Evolutionary conservation across 768 basidiomycete genomes (phyloP).

Genomic region (Paxillus ammoniavirescens): DNA sequence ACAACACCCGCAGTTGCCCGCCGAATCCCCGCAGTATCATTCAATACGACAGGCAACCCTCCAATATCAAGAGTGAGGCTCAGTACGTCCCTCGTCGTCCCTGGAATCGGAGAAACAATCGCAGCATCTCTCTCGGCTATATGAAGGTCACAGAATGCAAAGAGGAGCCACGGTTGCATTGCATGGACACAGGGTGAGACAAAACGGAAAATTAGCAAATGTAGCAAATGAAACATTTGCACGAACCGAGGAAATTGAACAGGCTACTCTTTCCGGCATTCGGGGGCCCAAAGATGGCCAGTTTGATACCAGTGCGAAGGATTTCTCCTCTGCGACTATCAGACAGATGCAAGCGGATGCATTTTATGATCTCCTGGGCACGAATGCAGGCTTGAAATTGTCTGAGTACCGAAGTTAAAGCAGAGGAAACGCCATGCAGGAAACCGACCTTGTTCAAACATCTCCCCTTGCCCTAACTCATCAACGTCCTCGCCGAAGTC

Average conservation of each 20-base stretch:
- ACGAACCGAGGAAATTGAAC: constrained; percentile 76
- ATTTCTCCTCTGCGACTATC: constrained; percentile 83
- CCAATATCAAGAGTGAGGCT: constrained; percentile 87
- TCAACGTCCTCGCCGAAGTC: constrained; percentile 89
- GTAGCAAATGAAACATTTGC: not conserved
- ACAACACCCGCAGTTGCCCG: constrained; percentile 61
- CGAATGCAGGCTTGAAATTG: constrained; percentile 47
- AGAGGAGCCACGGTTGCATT: not conserved
- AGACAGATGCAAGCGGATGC: constrained; percentile 55
- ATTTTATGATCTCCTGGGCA: constrained; percentile 46
- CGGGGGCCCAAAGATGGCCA: constrained; percentile 90
- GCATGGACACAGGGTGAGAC: not conserved
- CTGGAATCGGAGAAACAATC: constrained; percentile 84
- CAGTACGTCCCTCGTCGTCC: constrained; percentile 87
- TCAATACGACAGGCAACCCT: constrained; percentile 75
- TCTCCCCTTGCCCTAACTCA: constrained; percentile 75
- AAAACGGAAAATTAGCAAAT: not conserved
- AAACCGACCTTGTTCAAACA: constrained; percentile 64
- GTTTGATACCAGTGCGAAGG: constrained; percentile 73
- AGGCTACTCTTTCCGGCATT: constrained; percentile 94
- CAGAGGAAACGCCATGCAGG: not conserved
- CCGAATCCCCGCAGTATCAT: constrained; percentile 86
- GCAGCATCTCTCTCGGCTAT: constrained; percentile 84
- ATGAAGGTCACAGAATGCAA: not conserved
- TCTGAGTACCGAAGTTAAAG: not conserved